Percentiles rank a stretch among this genome's conserved stretches.
Evolutionary conservation across 768 basidiomycete species (phyloP).

Genomic region (Russula sp.): DNA sequence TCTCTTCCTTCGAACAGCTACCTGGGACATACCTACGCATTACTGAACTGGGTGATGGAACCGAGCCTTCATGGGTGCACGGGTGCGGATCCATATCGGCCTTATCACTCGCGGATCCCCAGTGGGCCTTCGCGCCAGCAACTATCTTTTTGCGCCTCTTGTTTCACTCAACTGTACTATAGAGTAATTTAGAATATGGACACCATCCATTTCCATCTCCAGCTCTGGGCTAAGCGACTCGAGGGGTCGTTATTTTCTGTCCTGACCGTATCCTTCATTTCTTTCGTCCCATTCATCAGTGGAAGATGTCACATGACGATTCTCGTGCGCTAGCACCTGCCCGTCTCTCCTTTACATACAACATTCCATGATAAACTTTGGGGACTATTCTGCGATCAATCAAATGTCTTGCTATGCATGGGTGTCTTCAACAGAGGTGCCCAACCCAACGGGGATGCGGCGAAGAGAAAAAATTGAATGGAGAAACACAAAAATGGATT

Average conservation of each 20-base stretch:
- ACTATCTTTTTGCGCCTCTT: background rate
- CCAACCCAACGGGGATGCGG: background rate
- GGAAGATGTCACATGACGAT: too few relatives aligned
- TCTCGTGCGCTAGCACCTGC: background rate
- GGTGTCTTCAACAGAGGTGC: background rate
- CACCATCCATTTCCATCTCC: background rate
- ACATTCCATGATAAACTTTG: background rate
- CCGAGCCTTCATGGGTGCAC: background rate
- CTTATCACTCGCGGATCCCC: background rate
- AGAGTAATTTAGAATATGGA: conserved; percentile 11
- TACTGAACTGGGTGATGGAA: background rate
- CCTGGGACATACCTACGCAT: background rate
- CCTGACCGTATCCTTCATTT: background rate
- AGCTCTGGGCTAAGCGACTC: background rate
- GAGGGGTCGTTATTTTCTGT: background rate
- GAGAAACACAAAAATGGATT: background rate
- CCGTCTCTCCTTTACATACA: background rate
- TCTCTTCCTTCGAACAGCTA: background rate
- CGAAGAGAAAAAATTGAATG: conserved; percentile 1
- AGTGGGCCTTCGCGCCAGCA: background rate
- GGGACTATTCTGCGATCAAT: background rate
- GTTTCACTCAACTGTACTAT: conserved; percentile 13
- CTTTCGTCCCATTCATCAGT: background rate
- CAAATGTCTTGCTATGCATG: background rate
- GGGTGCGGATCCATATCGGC: background rate